Evolutionary conservation across 768 basidiomycete genomes (phyloP).

Genomic region (Auriscalpium microsporum): DNA sequence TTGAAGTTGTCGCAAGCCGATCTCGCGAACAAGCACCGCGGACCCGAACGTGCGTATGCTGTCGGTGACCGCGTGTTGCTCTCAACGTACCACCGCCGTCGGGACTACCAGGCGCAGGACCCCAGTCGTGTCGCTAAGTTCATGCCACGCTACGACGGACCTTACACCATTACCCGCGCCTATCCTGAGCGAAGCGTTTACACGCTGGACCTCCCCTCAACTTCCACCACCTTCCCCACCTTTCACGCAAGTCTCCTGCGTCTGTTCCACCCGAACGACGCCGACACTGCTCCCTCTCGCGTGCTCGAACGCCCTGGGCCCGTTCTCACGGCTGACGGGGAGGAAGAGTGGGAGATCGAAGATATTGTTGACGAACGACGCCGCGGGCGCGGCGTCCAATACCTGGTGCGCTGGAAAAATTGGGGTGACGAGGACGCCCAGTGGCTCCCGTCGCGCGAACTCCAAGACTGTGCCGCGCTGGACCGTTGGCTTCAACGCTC

Average conservation of each 20-base stretch:
- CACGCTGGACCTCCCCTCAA: neutral
- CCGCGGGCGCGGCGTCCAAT: neutral
- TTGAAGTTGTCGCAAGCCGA: neutral
- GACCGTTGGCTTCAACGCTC: too few species aligned
- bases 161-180: conserved; percentile 13
- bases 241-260: neutral
- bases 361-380: neutral
- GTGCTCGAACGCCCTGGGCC: neutral
- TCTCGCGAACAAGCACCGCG: neutral
- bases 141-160: conserved; percentile 28
- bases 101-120: conserved; percentile 21
- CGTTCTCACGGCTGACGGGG: neutral
- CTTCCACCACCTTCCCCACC: neutral
- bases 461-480: too few species aligned
- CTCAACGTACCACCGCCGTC: conserved; percentile 21
- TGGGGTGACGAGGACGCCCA: neutral
- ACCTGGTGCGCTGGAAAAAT: neutral
- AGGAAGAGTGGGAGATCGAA: neutral
- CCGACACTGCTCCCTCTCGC: neutral
- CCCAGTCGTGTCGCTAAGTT: conserved; percentile 31
- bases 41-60: conserved; percentile 7
- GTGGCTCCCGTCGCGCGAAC: conserved; percentile 17
- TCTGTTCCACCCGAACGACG: neutral
- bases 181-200: conserved; percentile 13
- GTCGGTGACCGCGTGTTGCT: conserved; percentile 30